phyloP scores from a whole-genome alignment of 108 stramenopile species.

The Parietichytrium sp. region DNA sequence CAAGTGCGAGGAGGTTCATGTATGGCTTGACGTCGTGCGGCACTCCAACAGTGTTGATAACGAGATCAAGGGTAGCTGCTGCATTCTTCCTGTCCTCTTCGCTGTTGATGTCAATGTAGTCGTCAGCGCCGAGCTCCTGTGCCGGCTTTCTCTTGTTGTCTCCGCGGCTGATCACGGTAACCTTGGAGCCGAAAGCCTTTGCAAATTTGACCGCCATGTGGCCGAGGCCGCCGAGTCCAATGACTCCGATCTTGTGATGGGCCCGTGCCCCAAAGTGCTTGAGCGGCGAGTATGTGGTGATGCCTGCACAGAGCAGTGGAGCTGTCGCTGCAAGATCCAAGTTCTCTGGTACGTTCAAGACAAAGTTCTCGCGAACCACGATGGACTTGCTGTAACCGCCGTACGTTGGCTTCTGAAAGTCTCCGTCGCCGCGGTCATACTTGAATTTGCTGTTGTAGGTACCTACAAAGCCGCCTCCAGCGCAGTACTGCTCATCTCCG shows the following conservation, averaged over 20 bases:
- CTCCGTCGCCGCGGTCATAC: not conserved
- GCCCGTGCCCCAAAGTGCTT: slow-evolving; percentile 46
- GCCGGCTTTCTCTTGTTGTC: slow-evolving; percentile 56
- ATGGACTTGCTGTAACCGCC: slow-evolving; percentile 49
- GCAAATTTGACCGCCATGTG: slow-evolving; percentile 65
- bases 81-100: slow-evolving; percentile 52
- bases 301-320: slow-evolving; percentile 67
- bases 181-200: slow-evolving; percentile 55
- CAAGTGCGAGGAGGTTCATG: slow-evolving; percentile 46
- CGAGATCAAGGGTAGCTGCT: slow-evolving; percentile 51
- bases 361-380: slow-evolving; percentile 34
- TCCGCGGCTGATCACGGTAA: slow-evolving; percentile 54
- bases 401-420: not conserved
- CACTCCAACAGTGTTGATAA: slow-evolving; percentile 59
- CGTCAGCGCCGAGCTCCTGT: slow-evolving; percentile 50
- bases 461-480: slow-evolving; percentile 4
- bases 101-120: slow-evolving; percentile 46
- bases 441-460: not conserved
- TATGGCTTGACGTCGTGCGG: slow-evolving; percentile 48
- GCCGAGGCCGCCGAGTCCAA: slow-evolving; percentile 69
- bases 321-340: slow-evolving; percentile 42
- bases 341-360: not conserved
- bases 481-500: slow-evolving; percentile 61
- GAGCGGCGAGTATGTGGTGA: slow-evolving; percentile 65
- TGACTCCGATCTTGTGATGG: slow-evolving; percentile 58